Percentiles rank a stretch among this genome's conserved stretches.
Evolutionary conservation across 306 rosid genomes (phyloP).

Genomic region (Vigna hirtella): DNA sequence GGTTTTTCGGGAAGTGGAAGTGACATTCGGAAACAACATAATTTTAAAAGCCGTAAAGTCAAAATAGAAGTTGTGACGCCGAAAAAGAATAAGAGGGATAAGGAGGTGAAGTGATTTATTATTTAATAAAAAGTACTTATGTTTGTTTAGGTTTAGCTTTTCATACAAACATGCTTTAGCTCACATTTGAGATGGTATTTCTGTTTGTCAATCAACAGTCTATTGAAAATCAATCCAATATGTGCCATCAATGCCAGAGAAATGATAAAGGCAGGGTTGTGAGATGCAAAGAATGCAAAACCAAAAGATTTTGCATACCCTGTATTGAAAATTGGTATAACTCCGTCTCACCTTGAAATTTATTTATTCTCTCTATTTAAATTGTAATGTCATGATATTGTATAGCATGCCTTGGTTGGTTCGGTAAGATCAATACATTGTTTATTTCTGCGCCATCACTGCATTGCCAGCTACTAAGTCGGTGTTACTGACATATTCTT

Average conservation of each 20-base stretch:
- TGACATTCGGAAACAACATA: neutral
- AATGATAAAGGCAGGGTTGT: slow-evolving; percentile 81
- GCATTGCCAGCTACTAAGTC: neutral
- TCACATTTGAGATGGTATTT: slow-evolving; percentile 14
- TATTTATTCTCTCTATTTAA: neutral
- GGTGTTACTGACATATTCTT: neutral
- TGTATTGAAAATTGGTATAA: slow-evolving; percentile 66
- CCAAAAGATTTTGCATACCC: slow-evolving; percentile 67
- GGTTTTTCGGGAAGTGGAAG: slow-evolving; percentile 28
- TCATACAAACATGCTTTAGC: neutral
- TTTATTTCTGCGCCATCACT: neutral
- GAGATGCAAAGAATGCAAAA: slow-evolving; percentile 55
- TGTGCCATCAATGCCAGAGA: slow-evolving; percentile 97
- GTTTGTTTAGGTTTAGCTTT: slow-evolving; percentile 17
- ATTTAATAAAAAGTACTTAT: neutral
- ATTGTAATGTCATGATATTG: slow-evolving; percentile 8
- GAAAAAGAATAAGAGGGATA: neutral
- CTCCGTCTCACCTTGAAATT: neutral
- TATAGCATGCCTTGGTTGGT: neutral
- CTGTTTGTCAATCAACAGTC: slow-evolving; percentile 47
- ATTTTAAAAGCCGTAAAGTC: neutral
- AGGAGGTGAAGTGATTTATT: slow-evolving; percentile 39
- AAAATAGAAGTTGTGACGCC: neutral
- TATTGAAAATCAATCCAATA: slow-evolving; percentile 53
- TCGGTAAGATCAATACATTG: neutral